A percentile compares a stretch with the other conserved stretches of the same genome.
phyloP scores from a whole-genome alignment of 805 yeast species.

The Wickerhamomyces rabaulensis region DNA sequence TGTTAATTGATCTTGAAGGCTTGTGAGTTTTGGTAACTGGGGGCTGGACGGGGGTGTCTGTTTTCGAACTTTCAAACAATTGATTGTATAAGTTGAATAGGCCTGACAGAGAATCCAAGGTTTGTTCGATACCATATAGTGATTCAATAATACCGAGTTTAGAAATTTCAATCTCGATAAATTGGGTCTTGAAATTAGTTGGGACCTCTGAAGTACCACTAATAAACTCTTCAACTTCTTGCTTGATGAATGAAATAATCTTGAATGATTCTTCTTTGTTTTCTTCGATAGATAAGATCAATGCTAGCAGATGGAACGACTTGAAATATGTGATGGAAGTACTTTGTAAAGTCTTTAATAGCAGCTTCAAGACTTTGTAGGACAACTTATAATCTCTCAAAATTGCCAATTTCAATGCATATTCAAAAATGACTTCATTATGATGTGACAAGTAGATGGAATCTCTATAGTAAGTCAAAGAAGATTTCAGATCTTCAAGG shows the following conservation, averaged over 20 bases:
- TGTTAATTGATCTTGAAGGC: slow-evolving; percentile 12
- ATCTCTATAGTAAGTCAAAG: slow-evolving; percentile 9
- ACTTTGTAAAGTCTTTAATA: slow-evolving; percentile 26
- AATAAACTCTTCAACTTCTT: slow-evolving; percentile 33
- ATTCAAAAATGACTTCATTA: slow-evolving; percentile 28
- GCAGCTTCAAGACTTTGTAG: slow-evolving; percentile 19
- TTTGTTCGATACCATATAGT: slow-evolving; percentile 49
- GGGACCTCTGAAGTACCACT: slow-evolving; percentile 7
- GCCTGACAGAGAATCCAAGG: slow-evolving; percentile 62
- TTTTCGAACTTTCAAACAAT: slow-evolving; percentile 30
- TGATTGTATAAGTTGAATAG: slow-evolving; percentile 54
- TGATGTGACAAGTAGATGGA: slow-evolving; percentile 15
- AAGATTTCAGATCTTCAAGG: not conserved
- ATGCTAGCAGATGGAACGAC: slow-evolving; percentile 62
- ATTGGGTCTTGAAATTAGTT: slow-evolving; percentile 20
- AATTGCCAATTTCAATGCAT: slow-evolving; percentile 44
- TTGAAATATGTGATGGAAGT: slow-evolving; percentile 42
- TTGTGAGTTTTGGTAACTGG: slow-evolving; percentile 5
- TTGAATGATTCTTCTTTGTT: slow-evolving; percentile 50
- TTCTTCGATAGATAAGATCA: slow-evolving; percentile 59
- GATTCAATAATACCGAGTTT: slow-evolving; percentile 66
- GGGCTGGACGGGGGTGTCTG: not conserved
- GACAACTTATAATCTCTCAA: slow-evolving; percentile 38
- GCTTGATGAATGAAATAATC: slow-evolving; percentile 47
- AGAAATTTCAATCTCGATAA: slow-evolving; percentile 67